Evolutionary conservation across 2,329 filamentous ascomycete species (phyloP).

Genomic region (Plenodomus tracheiphilus): DNA sequence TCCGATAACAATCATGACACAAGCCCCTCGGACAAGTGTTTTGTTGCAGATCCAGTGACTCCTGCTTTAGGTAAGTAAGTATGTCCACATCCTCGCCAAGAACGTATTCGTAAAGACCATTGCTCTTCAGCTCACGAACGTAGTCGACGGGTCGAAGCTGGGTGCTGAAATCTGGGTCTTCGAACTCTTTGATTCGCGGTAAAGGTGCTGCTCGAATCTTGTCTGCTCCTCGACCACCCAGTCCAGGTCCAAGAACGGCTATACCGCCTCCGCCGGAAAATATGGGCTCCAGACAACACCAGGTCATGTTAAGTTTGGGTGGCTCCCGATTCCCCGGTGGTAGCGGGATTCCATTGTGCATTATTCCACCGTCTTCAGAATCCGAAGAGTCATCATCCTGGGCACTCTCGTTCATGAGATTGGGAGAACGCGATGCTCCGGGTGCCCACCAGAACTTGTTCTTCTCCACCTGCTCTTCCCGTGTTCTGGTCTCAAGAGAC

Average conservation of each 20-base stretch:
- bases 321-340: conserved; percentile 42
- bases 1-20: conserved; percentile 61
- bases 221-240: conserved; percentile 56
- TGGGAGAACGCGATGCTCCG: conserved; percentile 58
- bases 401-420: conserved; percentile 59
- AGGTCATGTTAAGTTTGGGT: conserved; percentile 59
- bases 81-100: conserved; percentile 47
- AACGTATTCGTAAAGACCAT: conserved; percentile 47
- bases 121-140: conserved; percentile 46
- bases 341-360: conserved; percentile 41
- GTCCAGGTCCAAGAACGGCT: conserved; percentile 55
- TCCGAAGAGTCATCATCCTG: conserved; percentile 45
- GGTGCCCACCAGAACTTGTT: conserved; percentile 63
- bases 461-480: conserved; percentile 23
- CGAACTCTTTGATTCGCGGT: conserved; percentile 58
- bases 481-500: conserved; percentile 26
- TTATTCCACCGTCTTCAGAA: conserved; percentile 40
- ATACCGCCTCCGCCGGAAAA: conserved; percentile 64
- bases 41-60: conserved; percentile 49
- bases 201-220: conserved; percentile 61
- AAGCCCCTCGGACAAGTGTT: conserved; percentile 58
- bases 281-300: conserved; percentile 63
- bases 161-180: conserved; percentile 58
- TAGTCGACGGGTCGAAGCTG: conserved; percentile 53
- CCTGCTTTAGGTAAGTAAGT: conserved; percentile 44